A percentile compares a stretch with the other conserved stretches of the same genome.
Conservation (phyloP, 176 grass and related monocot genomes). For the Avena eriantha region DNA sequence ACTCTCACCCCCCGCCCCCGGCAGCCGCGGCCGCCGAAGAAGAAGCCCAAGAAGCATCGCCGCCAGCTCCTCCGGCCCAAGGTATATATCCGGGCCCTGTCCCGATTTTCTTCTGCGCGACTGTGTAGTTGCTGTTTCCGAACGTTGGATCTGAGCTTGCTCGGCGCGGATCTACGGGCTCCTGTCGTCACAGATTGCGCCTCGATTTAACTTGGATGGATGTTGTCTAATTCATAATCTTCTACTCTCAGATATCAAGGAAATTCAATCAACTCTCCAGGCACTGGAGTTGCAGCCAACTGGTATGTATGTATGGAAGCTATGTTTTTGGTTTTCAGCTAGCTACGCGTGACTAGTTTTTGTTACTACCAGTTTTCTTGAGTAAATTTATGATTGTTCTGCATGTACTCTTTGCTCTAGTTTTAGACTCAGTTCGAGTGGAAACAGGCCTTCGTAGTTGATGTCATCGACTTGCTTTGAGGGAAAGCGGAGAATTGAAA, state of each 20-base stretch:
- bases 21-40: background rate
- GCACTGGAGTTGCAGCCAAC: conserved; percentile 31
- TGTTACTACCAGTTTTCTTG: background rate
- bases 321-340: conserved; percentile 2
- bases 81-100: conserved; percentile 20
- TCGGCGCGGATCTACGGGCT: conserved; percentile 17
- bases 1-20: background rate
- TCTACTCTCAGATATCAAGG: conserved; percentile 33
- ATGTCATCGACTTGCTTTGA: background rate
- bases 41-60: background rate
- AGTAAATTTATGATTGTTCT: background rate
- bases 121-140: background rate
- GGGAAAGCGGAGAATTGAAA: too few species aligned
- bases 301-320: conserved; percentile 16
- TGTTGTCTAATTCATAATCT: conserved; percentile 4
- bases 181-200: background rate
- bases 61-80: conserved; percentile 8
- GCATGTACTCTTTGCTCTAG: background rate
- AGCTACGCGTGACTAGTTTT: background rate
- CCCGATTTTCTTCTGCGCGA: conserved; percentile 1
- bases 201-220: background rate
- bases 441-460: background rate
- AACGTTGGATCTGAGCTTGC: conserved; percentile 24
- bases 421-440: background rate
- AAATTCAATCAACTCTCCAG: conserved; percentile 35